Base-by-base conservation (phyloP, 306 rosid species). In the Sicyos edulis region DNA sequence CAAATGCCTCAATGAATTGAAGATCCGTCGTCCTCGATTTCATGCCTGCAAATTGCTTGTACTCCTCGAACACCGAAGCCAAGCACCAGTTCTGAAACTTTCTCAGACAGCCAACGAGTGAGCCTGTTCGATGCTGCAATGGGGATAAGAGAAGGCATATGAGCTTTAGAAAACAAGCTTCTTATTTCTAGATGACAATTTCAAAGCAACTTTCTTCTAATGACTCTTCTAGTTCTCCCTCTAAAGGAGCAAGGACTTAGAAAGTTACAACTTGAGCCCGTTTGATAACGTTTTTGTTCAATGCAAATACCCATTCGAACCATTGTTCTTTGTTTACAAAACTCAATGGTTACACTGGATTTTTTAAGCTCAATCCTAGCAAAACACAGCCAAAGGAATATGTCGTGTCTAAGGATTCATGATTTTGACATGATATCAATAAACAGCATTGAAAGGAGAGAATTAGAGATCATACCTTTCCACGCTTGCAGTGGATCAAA, bases 61-160 rank as follows among this genome's bases (percentile, higher is more conserved):
- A 93, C 85, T 93, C 98, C 87, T 88, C 97, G 54, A 84, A 80
- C 85, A 85, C 96, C 22, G 92, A 87, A 0, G 96, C 52, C 86
- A 88, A 53, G 55, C 98, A 90, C 98, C 98, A 93, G 70, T 86
- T 93, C 96, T 93, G 97, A 60, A 90, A 74, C 76, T 93, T 93
- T 22, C 98, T 49, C 73, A 93, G 82, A 87, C 98, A 90, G 68
- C 96, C 98, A 19, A 93, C 97, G 1, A 90, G 89, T 51, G 90
- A 84, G n/a, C 98, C 98, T 0, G 97, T 93, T 64, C 98, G 87
- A 78, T 90, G 97, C 98, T 93, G 93, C 84, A 73, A 17, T 19
- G 15, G 20, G 32, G 32, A 29, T 0, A 7, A 65, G 3, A 44
- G 19, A 20, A 20, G 4, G 53, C n/a, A 34, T 64, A 65, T n/a